phyloP scores from a whole-genome alignment of 2,329 filamentous ascomycete genomes.

The Nothopassalora personata region DNA sequence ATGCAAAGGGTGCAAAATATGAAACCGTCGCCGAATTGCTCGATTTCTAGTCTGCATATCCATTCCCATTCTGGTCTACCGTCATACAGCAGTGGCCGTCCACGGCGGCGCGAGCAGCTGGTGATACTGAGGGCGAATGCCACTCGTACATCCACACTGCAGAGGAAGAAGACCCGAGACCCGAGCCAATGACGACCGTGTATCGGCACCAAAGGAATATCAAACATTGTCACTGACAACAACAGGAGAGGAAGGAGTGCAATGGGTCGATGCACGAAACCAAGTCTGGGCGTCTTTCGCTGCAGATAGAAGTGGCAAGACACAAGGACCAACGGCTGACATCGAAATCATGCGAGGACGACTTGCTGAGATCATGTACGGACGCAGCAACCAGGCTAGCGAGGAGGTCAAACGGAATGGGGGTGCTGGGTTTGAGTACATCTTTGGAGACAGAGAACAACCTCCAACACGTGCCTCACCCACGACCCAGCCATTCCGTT shows the following conservation, averaged over 20 bases:
- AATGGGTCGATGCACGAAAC: conserved; percentile 26
- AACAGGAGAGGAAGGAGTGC: conserved; percentile 24
- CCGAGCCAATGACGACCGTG: not conserved
- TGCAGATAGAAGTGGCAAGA: conserved; percentile 25
- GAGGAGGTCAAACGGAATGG: conserved; percentile 20
- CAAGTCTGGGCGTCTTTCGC: conserved; percentile 17
- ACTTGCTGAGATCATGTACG: conserved; percentile 23
- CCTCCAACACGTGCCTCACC: too few species aligned
- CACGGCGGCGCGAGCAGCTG: too few species aligned
- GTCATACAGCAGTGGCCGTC: too few species aligned
- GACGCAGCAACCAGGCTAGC: conserved; percentile 19
- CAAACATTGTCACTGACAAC: not conserved
- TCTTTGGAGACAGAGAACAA: conserved; percentile 31
- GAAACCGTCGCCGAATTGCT: too few species aligned
- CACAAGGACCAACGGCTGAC: conserved; percentile 28
- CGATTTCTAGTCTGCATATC: too few species aligned
- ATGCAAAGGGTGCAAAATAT: too few species aligned
- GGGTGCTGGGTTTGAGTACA: conserved; percentile 25
- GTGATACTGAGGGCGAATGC: too few species aligned
- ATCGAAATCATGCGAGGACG: conserved; percentile 31
- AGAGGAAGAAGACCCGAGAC: not conserved
- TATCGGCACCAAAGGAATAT: too few species aligned
- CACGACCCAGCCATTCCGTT: not conserved
- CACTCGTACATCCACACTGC: too few species aligned
- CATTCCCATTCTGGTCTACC: too few species aligned